Percentiles rank a stretch among this genome's conserved stretches.
Conservation (phyloP, 345 rosid genomes). For the Theobroma cacao region DNA sequence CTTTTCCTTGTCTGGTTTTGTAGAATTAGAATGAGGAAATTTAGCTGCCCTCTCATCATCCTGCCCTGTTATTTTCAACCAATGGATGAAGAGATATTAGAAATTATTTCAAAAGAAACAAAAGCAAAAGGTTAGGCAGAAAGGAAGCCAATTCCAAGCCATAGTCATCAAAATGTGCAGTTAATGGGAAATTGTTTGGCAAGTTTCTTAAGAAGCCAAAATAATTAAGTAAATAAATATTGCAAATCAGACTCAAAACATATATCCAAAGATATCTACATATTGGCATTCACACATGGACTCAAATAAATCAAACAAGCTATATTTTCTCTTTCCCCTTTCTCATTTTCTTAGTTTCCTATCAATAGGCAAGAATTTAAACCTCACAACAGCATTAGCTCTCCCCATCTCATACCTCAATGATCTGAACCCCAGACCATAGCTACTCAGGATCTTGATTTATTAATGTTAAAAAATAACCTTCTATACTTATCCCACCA, state of each 20-base stretch:
- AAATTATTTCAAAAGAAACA: neutral
- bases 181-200: neutral
- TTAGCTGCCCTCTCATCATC: neutral
- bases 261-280: neutral
- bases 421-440: neutral
- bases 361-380: neutral
- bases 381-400: neutral
- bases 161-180: neutral
- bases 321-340: neutral
- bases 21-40: neutral
- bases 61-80: constrained; percentile 1
- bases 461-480: neutral
- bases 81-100: neutral
- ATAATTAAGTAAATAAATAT: neutral
- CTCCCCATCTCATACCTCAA: neutral
- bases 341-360: neutral
- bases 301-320: neutral
- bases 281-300: neutral
- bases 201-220: neutral
- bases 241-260: neutral
- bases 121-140: neutral
- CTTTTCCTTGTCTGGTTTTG: neutral
- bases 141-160: neutral
- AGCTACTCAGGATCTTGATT: neutral
- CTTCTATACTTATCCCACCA: neutral